Percentiles rank a stretch among this genome's conserved stretches.
Evolutionary conservation across 202 grass and related monocot species (phyloP).

Genomic region (Eragrostis tef): DNA sequence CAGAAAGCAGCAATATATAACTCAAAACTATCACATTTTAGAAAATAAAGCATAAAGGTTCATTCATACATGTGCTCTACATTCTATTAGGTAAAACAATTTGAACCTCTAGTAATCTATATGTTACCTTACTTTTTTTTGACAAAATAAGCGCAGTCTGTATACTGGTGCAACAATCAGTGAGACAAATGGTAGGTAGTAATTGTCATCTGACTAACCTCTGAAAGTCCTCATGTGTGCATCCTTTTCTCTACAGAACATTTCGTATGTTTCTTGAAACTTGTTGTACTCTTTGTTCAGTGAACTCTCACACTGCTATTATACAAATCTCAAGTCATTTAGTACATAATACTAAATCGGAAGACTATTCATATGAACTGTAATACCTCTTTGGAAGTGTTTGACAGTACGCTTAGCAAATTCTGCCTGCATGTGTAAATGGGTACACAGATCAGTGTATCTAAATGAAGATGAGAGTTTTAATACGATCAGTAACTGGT

Average conservation of each 20-base stretch:
- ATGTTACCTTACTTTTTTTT: background rate
- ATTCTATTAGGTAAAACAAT: slow-evolving; percentile 7
- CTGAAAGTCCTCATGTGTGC: slow-evolving; percentile 69
- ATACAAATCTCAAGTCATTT: slow-evolving; percentile 38
- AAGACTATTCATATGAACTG: slow-evolving; percentile 2
- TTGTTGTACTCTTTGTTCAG: slow-evolving; percentile 78
- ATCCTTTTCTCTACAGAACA: slow-evolving; percentile 76
- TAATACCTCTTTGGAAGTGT: slow-evolving; percentile 80
- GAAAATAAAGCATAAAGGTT: background rate
- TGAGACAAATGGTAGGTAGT: background rate
- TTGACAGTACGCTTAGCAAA: slow-evolving; percentile 72
- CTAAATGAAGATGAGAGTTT: background rate
- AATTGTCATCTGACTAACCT: slow-evolving; percentile 55
- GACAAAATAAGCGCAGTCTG: background rate
- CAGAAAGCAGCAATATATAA: background rate
- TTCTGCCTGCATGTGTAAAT: slow-evolving; percentile 63
- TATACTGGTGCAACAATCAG: background rate
- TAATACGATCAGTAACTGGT: background rate
- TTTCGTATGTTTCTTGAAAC: slow-evolving; percentile 77
- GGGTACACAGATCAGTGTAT: slow-evolving; percentile 13
- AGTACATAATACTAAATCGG: slow-evolving; percentile 1
- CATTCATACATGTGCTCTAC: background rate
- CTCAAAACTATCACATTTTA: background rate
- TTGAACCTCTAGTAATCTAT: background rate
- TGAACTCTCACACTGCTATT: slow-evolving; percentile 75